Evolutionary conservation across 345 rosid species (phyloP).

Genomic region (Odontarrhena argentea): DNA sequence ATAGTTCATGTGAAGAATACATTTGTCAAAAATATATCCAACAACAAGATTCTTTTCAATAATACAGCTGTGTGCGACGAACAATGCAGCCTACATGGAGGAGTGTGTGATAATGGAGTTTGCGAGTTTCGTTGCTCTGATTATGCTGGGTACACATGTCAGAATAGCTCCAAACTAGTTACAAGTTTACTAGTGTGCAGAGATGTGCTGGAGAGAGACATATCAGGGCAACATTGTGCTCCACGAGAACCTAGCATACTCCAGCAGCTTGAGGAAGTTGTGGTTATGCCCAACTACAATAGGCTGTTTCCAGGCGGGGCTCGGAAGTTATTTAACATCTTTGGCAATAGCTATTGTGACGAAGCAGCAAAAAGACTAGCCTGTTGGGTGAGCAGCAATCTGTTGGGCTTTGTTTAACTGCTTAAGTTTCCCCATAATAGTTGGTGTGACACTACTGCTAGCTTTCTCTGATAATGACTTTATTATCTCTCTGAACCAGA

Average conservation of each 20-base stretch:
- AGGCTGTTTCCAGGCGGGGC: slow-evolving; percentile 87
- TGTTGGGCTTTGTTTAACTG: neutral
- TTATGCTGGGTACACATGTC: slow-evolving; percentile 97
- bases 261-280: slow-evolving; percentile 97
- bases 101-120: slow-evolving; percentile 99
- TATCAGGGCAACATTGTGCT: slow-evolving; percentile 86
- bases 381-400: slow-evolving; percentile 73
- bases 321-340: slow-evolving; percentile 74
- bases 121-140: slow-evolving; percentile 99
- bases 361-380: slow-evolving; percentile 91
- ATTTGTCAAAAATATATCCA: neutral
- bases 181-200: slow-evolving; percentile 84
- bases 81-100: slow-evolving; percentile 98
- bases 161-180: slow-evolving; percentile 85
- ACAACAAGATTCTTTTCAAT: slow-evolving; percentile 13
- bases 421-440: neutral
- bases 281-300: slow-evolving; percentile 94
- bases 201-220: slow-evolving; percentile 76
- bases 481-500: slow-evolving; percentile 49
- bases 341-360: slow-evolving; percentile 79
- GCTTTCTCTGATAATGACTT: slow-evolving; percentile 8
- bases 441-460: neutral
- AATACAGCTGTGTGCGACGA: slow-evolving; percentile 90
- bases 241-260: slow-evolving; percentile 89
- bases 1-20: neutral